Conservation (phyloP, 805 yeast species). For the Candida koratica region DNA sequence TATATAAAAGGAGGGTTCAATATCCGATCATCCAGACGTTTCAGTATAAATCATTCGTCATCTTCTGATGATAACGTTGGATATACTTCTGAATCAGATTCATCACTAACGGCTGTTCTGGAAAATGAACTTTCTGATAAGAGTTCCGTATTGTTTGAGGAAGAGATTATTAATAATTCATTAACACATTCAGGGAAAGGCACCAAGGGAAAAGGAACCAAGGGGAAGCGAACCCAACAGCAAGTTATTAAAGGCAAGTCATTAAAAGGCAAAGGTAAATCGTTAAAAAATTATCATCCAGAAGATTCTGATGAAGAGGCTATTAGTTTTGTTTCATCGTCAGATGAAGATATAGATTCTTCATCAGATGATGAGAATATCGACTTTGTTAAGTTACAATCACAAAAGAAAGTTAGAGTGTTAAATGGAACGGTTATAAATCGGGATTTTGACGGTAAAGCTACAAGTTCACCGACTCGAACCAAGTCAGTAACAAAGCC, state of each 20-base stretch:
- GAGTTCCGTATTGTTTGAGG: conserved; percentile 8
- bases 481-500: conserved; percentile 16
- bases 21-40: conserved; percentile 18
- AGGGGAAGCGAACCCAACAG: conserved; percentile 2
- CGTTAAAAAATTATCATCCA: conserved; percentile 4
- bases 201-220: conserved; percentile 2
- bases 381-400: conserved; percentile 69
- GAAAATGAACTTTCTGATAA: conserved; percentile 21
- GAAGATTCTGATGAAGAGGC: conserved; percentile 5
- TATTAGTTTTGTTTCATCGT: conserved; percentile 11
- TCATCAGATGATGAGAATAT: conserved; percentile 62
- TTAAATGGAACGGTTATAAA: conserved; percentile 27
- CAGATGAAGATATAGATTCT: conserved; percentile 28
- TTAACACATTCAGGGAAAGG: conserved; percentile 1
- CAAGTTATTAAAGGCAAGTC: conserved; percentile 9
- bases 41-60: conserved; percentile 35
- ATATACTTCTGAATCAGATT: conserved; percentile 29
- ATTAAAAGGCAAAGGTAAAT: conserved; percentile 7
- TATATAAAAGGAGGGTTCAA: conserved; percentile 18
- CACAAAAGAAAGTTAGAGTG: conserved; percentile 57
- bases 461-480: neutral
- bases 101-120: conserved; percentile 39
- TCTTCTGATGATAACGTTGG: conserved; percentile 16
- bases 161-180: neutral
- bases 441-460: neutral